Base-by-base conservation (phyloP, 176 grass and related monocot species). In the Cymbopogon citratus region DNA sequence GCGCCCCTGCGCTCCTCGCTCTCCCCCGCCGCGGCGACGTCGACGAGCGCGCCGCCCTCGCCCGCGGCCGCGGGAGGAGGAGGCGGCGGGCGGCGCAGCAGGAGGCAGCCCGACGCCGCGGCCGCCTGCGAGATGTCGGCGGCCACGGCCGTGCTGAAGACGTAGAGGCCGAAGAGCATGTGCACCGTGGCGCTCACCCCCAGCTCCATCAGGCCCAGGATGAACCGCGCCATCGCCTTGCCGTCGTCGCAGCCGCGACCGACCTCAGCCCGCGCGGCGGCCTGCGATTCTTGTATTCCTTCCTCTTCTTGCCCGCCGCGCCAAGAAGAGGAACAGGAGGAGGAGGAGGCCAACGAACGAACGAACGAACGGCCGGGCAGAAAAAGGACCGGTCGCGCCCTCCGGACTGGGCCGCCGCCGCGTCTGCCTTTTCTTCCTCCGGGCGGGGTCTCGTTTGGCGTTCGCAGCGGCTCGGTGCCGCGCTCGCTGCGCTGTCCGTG, bases 91-190 rank as follows among this genome's bases (percentile, higher is more conserved):
- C 90, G 80, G 34, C 92, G 83, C 59, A 86, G 78, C 70, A 87
- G 45, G 6, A 80, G 69, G 49, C 69, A 28, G 2, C 88, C 74
- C 15, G 87, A 94, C 1, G 83, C 84, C 3, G 79, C 90, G 4
- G 89, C 88, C 16, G 75, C 90, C 90, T 98, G 90, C 73, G 89
- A 98, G 76, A 98, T 63, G 82, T 98, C 96, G 10, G 91, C 88
- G 9, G 96, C 96, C 29, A 98, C 96, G 65, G 90, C 96, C 5
- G 89, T 88, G 92, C 92, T 91, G 77, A 98, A 93, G 31, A 98
- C 87, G 88, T 98, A 98, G 75, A 98, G 45, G 15, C 96, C 92
- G 71, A 99, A 99, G 23, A 99, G 75, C 68, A 93, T 51, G 77
- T 95, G 96, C 81, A 95, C 92, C 27, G 75, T 56, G 16, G 89